Evolutionary conservation across 179 eudicot genomes (phyloP), one percentile per base, ranked within the genome.

Genomic region (Nepenthes alata): DNA sequence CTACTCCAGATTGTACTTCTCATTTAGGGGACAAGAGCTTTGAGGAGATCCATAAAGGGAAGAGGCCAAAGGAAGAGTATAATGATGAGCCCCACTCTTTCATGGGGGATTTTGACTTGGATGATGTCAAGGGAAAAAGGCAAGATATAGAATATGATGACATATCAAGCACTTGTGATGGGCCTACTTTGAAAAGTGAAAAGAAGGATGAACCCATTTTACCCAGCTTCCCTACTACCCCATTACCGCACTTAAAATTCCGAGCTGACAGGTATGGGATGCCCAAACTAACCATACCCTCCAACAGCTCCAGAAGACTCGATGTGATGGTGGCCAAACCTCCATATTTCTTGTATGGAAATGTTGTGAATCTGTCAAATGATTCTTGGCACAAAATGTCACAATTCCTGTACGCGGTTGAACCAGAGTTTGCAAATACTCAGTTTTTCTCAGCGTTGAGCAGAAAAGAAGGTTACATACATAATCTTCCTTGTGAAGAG

Each of bases 321-420:
- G 80, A 82, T 74, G 68, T 68, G 57, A 69, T 71, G 79, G 82
- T 71, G 34, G 75, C 79, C 45, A 72, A 81, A 63, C 80, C 87
- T 56, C 98, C 98, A 2, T 93, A 78, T 74, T 93, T 93, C 78
- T 72, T 93, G 9, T 93, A 89, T 45, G 98, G 97, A 37, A 83
- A 82, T 60, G 81, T 89, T 2, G 67, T 78, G 60, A 85, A 74
- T 65, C 64, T 89, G 64, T 74, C 88, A 3, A 72, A 59, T 8
- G 82, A 75, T 9, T 79, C 76, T 56, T 89, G 98, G 96, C 38
- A 63, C 34, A 93, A 87, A 63, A 79, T 89, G 69, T 83, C 98
- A 16, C 87, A 89, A 59, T 89, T 83, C 66, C 61, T 89, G 60
- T 85, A 77, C 35, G 82, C 84, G 0, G 54, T 87, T 39, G 76